A percentile compares a stretch with the other conserved stretches of the same genome.
phyloP scores from a whole-genome alignment of 768 basidiomycete genomes.

The Panellus pusillus region DNA sequence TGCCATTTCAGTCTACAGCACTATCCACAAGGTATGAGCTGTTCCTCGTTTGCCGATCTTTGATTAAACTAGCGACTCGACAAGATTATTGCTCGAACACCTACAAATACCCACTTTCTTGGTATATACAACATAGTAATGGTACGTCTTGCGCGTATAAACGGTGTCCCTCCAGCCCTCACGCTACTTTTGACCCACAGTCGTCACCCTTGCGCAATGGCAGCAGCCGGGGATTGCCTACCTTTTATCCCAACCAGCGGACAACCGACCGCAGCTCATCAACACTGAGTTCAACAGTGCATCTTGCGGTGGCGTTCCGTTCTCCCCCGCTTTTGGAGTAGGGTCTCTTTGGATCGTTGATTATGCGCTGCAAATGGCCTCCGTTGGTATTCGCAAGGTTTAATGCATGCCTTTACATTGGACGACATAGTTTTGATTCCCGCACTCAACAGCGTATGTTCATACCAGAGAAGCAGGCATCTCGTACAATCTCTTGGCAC shows the following conservation, averaged over 20 bases:
- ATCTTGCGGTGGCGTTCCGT: constrained; percentile 52
- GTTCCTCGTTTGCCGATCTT: too few relatives aligned
- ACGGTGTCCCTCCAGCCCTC: too few relatives aligned
- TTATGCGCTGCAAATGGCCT: constrained; percentile 53
- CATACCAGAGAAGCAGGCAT: constrained; percentile 58
- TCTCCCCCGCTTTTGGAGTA: constrained; percentile 53
- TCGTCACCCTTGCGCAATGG: constrained; percentile 45
- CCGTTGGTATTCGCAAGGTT: constrained; percentile 41
- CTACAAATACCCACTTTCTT: constrained; percentile 41
- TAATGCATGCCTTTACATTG: neutral
- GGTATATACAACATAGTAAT: constrained; percentile 48
- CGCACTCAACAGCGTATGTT: constrained; percentile 40
- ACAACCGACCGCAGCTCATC: constrained; percentile 36
- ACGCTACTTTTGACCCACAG: constrained; percentile 22
- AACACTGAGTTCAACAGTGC: constrained; percentile 58
- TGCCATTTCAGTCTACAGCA: constrained; percentile 44
- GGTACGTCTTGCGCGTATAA: constrained; percentile 30
- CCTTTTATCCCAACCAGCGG: constrained; percentile 31
- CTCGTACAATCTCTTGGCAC: constrained; percentile 50
- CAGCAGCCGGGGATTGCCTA: constrained; percentile 42
- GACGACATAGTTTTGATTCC: neutral
- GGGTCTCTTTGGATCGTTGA: constrained; percentile 53
- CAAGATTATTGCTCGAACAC: neutral
- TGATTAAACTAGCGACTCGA: too few relatives aligned
- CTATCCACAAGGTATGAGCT: constrained; percentile 34